Conservation (phyloP, 176 grass and related monocot species). For the Saccharum spontaneum region DNA sequence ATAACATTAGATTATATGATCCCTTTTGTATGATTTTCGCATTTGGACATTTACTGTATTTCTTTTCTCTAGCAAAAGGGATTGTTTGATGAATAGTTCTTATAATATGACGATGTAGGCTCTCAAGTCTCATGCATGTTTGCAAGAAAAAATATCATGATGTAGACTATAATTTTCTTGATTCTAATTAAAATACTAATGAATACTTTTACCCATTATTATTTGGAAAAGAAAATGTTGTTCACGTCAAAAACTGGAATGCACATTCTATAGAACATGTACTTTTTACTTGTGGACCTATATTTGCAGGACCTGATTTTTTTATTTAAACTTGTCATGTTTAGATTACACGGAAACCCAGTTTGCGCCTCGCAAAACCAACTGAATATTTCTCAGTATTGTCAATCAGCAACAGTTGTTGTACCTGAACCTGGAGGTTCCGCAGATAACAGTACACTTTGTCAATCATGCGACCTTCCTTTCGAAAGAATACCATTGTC, state of each 20-base stretch:
- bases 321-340: conserved; percentile 19
- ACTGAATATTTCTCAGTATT: conserved; percentile 50
- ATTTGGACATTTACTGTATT: neutral
- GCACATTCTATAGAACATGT: neutral
- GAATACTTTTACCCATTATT: neutral
- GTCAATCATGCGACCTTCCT: conserved; percentile 36
- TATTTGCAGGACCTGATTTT: conserved; percentile 19
- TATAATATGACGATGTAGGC: neutral
- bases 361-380: conserved; percentile 46
- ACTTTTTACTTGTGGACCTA: neutral
- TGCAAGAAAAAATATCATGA: neutral
- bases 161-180: neutral
- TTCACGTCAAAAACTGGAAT: neutral
- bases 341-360: conserved; percentile 73
- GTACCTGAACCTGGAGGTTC: neutral
- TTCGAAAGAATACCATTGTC: conserved; percentile 31
- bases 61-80: neutral
- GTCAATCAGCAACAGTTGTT: conserved; percentile 13
- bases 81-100: neutral
- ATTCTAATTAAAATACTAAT: conserved; percentile 15
- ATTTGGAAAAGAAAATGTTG: neutral
- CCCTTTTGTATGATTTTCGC: neutral
- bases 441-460: conserved; percentile 16
- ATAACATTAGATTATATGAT: neutral
- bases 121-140: neutral